phyloP scores from a whole-genome alignment of 2,329 filamentous ascomycete species.

The Tricladium varicosporioides region DNA sequence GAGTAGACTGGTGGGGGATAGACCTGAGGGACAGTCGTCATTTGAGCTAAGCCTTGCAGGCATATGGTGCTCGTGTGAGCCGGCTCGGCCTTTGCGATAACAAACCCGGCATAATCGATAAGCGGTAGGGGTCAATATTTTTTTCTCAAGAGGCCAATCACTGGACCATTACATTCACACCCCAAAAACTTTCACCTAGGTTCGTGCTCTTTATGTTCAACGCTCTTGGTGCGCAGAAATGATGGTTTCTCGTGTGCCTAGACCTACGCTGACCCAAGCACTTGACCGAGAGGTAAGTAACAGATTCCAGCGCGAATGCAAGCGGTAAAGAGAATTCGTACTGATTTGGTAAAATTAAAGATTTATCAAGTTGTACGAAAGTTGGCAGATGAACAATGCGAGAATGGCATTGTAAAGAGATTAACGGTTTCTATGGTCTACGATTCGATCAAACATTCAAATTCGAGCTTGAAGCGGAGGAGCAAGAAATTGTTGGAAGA shows the following conservation, averaged over 20 bases:
- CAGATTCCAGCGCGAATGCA: not conserved
- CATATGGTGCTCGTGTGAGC: constrained; percentile 7
- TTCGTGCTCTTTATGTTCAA: no score
- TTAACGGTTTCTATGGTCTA: constrained; percentile 66
- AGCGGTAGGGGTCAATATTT: constrained; percentile 9
- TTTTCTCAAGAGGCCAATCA: not conserved
- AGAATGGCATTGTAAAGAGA: constrained; percentile 42
- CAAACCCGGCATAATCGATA: constrained; percentile 2
- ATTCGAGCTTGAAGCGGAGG: constrained; percentile 79
- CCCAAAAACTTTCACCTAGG: no score
- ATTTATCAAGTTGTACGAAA: constrained; percentile 80
- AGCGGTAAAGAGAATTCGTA: not conserved
- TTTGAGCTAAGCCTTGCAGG: not conserved
- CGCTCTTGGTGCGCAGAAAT: constrained; percentile 14
- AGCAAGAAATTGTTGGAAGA: constrained; percentile 82
- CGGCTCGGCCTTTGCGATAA: not conserved
- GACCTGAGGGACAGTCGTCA: constrained; percentile 13
- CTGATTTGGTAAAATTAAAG: constrained; percentile 32
- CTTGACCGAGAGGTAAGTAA: constrained; percentile 59
- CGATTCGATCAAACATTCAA: constrained; percentile 77
- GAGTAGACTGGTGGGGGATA: constrained; percentile 16
- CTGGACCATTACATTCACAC: constrained; percentile 5
- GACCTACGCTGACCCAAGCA: constrained; percentile 49
- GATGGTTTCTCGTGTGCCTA: constrained; percentile 37
- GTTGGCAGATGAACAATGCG: constrained; percentile 64